Conservation (phyloP, 257 asterid species). For the Plectranthus barbatus region DNA sequence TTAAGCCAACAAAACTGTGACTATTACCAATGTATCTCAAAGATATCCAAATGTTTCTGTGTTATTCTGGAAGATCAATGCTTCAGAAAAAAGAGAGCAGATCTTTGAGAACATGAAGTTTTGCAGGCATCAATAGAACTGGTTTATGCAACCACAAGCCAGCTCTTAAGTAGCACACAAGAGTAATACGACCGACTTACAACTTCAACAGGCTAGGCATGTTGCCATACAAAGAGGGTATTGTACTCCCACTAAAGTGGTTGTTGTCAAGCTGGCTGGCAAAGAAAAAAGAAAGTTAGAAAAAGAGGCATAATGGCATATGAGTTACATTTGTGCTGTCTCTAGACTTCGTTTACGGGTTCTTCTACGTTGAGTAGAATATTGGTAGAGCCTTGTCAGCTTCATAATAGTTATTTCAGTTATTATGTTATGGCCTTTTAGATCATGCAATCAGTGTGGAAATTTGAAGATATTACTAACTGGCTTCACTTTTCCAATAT, state of each 20-base stretch:
- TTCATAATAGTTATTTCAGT: neutral
- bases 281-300: constrained; percentile 1
- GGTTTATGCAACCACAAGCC: neutral
- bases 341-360: neutral
- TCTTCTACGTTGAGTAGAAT: neutral
- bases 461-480: neutral
- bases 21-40: constrained; percentile 11
- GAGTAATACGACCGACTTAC: constrained; percentile 36
- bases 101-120: neutral
- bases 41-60: neutral
- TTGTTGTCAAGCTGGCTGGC: constrained; percentile 84
- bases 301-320: constrained; percentile 1
- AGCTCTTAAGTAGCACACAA: neutral
- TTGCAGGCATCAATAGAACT: neutral
- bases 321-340: neutral
- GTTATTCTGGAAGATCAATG: neutral
- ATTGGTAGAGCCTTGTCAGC: neutral
- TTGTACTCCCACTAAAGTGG: constrained; percentile 52
- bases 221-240: constrained; percentile 64
- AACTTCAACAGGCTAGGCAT: constrained; percentile 61
- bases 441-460: neutral
- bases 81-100: neutral
- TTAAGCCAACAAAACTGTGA: constrained; percentile 19
- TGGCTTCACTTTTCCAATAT: neutral
- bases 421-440: neutral